These are phyloP conservation scores for Ulmus americana DNA, from an alignment of 331 rosid species.

Conservation along the genomic window DNA sequence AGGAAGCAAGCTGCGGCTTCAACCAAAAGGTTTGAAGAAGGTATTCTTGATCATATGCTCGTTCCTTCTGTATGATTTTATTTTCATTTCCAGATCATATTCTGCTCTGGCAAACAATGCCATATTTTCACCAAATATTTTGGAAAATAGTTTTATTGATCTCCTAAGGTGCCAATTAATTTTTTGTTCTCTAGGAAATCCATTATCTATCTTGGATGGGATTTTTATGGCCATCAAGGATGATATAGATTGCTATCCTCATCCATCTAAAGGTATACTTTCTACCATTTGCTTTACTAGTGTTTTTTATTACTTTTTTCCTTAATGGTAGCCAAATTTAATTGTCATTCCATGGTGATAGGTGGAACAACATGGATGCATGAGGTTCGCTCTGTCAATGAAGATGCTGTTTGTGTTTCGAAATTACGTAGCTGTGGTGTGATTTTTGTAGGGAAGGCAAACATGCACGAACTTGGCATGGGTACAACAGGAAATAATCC, in stretches of 20 bases:
- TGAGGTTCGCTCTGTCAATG: conserved; percentile 62
- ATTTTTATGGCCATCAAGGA: conserved; percentile 91
- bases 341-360: conserved; percentile 29
- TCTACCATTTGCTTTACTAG: neutral
- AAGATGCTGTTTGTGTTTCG: conserved; percentile 67
- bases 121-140: neutral
- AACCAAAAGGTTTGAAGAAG: conserved; percentile 78
- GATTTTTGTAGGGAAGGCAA: conserved; percentile 82
- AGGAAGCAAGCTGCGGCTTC: conserved; percentile 85
- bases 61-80: neutral
- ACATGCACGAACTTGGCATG: conserved; percentile 97
- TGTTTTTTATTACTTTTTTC: neutral
- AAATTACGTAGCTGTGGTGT: conserved; percentile 81
- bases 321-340: conserved; percentile 3
- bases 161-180: conserved; percentile 13
- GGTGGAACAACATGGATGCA: conserved; percentile 94
- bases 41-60: conserved; percentile 29
- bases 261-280: conserved; percentile 64
- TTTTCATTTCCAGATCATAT: neutral
- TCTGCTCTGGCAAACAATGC: neutral
- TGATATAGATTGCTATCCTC: conserved; percentile 86
- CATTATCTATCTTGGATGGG: conserved; percentile 81
- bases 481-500: conserved; percentile 96
- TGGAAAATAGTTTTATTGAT: neutral
- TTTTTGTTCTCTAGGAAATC: conserved; percentile 50